Base-by-base conservation (phyloP, 805 yeast genomes). In the Zygosaccharomyces rouxii region DNA sequence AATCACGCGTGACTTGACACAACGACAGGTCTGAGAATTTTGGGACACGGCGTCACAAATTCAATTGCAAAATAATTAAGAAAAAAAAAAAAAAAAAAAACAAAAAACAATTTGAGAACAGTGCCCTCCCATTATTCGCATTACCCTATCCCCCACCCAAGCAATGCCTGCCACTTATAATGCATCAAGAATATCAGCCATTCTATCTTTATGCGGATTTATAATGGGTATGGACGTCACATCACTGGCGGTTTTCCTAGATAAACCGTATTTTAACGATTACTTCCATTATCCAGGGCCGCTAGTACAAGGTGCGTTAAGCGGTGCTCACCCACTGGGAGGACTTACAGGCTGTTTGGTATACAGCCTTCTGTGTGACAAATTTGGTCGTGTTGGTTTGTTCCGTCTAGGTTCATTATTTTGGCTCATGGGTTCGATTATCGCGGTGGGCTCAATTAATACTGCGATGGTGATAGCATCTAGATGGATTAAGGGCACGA, bases 191-290 rank as follows among this genome's bases (percentile, higher is more conserved):
- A 77, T 82, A 44, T 78, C 85, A 11, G 55, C 64, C 19, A 74
- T 82, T 31, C 74, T 89, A 42, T 75, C 86, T 51, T 63, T 84
- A 23, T 84, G 87, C 38, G 92, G 90, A 39, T 70, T 81, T 68
- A 74, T 86, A 64, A 79, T 84, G 66, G 95, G 95, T 49, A 79
- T 85, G 60, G 96, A 88, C 64, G 81, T 84, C 46, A 80, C 92
- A 2, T 85, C 95, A 0, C 78, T 87, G 71, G 78, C 89, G 1
- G 82, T 87, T 1, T 84, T 86, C 57, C 71, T 86, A 37, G 72
- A 73, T 2, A 67, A 75, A 11, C 66, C 63, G 0, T 68, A 71
- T 14, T 87, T 86, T 63, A 62, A 63, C 29, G 55, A 64, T 0
- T 81, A 66, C 57, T 86, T 86, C 67, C 55, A 75, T 50, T 45